Base-by-base conservation (phyloP, 345 rosid genomes). In the Conringia planisiliqua region DNA sequence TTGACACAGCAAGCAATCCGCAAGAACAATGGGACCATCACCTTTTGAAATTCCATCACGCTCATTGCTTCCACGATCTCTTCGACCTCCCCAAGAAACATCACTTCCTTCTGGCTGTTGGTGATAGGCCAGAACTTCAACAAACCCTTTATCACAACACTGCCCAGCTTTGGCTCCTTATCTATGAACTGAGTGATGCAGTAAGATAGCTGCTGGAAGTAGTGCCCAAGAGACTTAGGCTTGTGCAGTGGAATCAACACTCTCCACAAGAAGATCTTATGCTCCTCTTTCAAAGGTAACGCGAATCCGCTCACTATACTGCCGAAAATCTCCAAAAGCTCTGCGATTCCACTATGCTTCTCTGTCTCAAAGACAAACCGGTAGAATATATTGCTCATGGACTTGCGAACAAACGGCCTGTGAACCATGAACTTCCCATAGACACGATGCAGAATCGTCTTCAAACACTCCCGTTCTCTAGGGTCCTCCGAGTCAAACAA, bases 361-460 rank as follows among this genome's bases (percentile, higher is more conserved):
- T 92, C 96, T 0, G 83, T 87, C 86, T 92, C 94, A 60, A 84
- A 88, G 65, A 90, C 88, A 61, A 92, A 90, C 77, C 90, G 68
- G 69, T 87, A 86, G 79, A 90, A 84, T 63, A 92, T 87, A 76
- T 88, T 85, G 79, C 92, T 85, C 40, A 92, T 84, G 1, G 89
- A 82, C 85, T 87, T 92, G 32, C 97, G 83, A 20, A 92, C 80
- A 72, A 92, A 90, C 0, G 93, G 97, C 68, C 97, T 86, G 44
- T 92, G 96, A 65, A 90, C 97, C 97, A 88, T 92, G 76, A 92
- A 92, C 51, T 90, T 92, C 40, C 97, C 93, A 62, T 89, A 89
- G 9, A 85, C 82, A 54, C 92, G 82, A 36, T 92, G 97, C 75
- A 90, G 65, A 63, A 85, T 83, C 13, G 89, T 84, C 86, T 92